Base-by-base conservation (phyloP, 495 filamentous ascomycete species). In the Staphylotrichum longicolle region DNA sequence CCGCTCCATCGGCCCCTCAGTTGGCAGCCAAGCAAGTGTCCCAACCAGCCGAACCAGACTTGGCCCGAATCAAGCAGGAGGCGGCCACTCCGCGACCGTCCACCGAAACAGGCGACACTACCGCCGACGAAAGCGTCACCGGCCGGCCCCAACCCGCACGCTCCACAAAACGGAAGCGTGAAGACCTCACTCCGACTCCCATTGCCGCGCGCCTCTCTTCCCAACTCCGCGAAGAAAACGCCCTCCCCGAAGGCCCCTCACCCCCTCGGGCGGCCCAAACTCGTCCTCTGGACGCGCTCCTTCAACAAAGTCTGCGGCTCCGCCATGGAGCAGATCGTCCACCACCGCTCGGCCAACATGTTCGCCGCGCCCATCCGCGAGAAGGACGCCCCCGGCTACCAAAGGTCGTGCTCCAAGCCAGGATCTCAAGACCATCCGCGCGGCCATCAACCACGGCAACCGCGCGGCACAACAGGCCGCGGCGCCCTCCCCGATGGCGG, bases 321-420 rank as follows among this genome's bases (percentile, higher is more conserved):
- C 0, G 85, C 95, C 56, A 85, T 98, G 75, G 90, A 94, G 64
- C 88, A 92, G 70, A 91, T 98, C 57, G 79, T 84, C 8, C 85
- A 83, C 46, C 92, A 98, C 75, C 91, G 92, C 50, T 86, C 91
- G 60, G 94, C 91, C 6, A 93, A 90, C 37, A 88, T 91, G 64
- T 98, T 98, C 70, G 85, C 86, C 27, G 85, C 85, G 54, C 90
- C 93, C 2, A 83, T 98, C 39, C 89, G 88, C 37, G 91, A 95
- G 53, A 85, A 84, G 42, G 86, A 93, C 65, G 94, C 93, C 0
- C 90, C 91, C 2, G 91, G 92, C 4, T 98, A 98, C 71, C 86
- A 85, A 88, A 90, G 63, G 84, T 96, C 49, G 89, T 98, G 59
- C 85, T 89, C 60, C 86, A 87, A 32, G 90, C 93, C 91, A 96